Evolutionary conservation across 2,329 filamentous ascomycete species (phyloP).

Genomic region (Setomelanomma holmii): DNA sequence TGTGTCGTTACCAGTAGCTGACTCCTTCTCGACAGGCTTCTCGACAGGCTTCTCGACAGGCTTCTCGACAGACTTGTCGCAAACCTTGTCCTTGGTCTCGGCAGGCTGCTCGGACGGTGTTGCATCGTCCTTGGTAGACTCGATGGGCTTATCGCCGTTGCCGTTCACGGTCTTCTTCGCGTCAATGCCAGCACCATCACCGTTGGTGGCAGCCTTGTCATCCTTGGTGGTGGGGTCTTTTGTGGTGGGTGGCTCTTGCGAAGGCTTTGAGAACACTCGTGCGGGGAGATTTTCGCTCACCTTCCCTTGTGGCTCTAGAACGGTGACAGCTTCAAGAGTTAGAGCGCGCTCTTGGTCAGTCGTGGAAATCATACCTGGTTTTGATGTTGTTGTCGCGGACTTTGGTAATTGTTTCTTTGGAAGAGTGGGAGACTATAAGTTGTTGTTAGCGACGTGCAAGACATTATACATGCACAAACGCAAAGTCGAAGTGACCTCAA

Average conservation of each 20-base stretch:
- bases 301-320: not conserved
- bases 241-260: not conserved
- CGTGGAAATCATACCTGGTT: not conserved
- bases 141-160: not conserved
- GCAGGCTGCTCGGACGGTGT: not conserved
- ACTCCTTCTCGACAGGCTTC: conserved; percentile 2
- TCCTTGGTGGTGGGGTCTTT: too few species aligned
- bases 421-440: conserved; percentile 5
- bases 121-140: not conserved
- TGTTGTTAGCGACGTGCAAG: conserved; percentile 4
- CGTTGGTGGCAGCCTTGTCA: not conserved
- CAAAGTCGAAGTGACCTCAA: conserved; percentile 1
- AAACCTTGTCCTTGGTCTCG: too few species aligned
- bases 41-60: not conserved
- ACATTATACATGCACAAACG: not conserved
- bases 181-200: not conserved
- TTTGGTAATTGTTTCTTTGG: conserved; percentile 5
- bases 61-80: too few species aligned
- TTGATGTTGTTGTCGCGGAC: not conserved
- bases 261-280: not conserved
- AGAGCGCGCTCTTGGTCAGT: not conserved
- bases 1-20: not conserved
- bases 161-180: not conserved
- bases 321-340: not conserved
- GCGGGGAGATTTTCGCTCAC: not conserved